Base-by-base conservation (phyloP, 805 yeast genomes). In the Scheffersomyces ergatensis region DNA sequence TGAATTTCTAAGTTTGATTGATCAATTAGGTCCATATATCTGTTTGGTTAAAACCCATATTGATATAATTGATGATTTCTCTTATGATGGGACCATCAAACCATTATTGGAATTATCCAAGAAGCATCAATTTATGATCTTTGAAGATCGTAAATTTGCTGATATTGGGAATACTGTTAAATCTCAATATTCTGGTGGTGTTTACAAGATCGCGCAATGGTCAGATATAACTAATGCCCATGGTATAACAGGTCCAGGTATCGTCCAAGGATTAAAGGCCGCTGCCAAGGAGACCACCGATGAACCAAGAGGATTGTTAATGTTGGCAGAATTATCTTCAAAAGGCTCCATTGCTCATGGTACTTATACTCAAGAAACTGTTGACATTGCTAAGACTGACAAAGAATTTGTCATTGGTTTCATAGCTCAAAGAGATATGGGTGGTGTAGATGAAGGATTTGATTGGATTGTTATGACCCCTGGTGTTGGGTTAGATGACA, bases 381-480 rank as follows among this genome's bases (percentile, higher is more conserved):
- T 93, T 14, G 96, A 89, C 24, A 89, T 93, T 47, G 97, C 96
- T 12, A 85, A 86, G 57, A 62, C 81, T 20, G 96, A 92, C 65
- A 83, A 78, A 55, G 89, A 84, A 44, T 93, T 93, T 67, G 96
- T 89, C 23, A 84, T 93, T 65, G 99, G 99, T 0, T 93, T 92
- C 62, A 93, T 93, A 65, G 97, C 99, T 0, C 97, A 89, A 61
- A 77, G 78, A 56, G 82, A 83, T 43, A 86, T 90, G 87, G 89
- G 89, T 21, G 90, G 89, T 13, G 74, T 76, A 33, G 83, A 77
- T 2, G 93, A 83, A 53, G 93, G 92, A 1, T 90, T 85, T 55
- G 99, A 93, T 66, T 93, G 97, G 97, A 66, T 93, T 31, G 80
- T 90, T 43, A 83, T 93, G 93, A 92, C 99, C 0, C 99, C 99